phyloP scores from a whole-genome alignment of 495 filamentous ascomycete genomes.

The Lophiostoma macrostomum region DNA sequence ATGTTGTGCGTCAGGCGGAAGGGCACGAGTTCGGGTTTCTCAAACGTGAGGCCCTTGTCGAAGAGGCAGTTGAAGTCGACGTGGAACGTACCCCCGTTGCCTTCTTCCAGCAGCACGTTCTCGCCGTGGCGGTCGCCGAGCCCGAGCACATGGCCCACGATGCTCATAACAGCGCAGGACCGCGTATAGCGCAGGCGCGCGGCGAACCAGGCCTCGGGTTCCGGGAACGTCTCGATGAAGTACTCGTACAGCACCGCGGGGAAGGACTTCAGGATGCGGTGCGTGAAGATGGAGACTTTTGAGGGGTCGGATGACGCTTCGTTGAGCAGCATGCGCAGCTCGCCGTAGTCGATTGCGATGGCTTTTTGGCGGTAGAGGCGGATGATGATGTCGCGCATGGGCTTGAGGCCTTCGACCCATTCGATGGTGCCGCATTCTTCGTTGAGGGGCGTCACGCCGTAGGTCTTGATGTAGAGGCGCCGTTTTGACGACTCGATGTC shows the following conservation, averaged over 20 bases:
- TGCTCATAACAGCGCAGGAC: slow-evolving; percentile 94
- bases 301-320: slow-evolving; percentile 53
- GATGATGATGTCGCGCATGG: slow-evolving; percentile 87
- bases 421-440: slow-evolving; percentile 98
- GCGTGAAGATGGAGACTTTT: slow-evolving; percentile 66
- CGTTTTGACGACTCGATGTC: slow-evolving; percentile 87
- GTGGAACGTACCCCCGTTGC: slow-evolving; percentile 89
- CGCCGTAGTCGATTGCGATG: slow-evolving; percentile 57
- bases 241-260: slow-evolving; percentile 84
- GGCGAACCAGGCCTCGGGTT: slow-evolving; percentile 85
- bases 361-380: slow-evolving; percentile 69
- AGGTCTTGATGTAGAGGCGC: slow-evolving; percentile 88
- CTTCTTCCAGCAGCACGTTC: slow-evolving; percentile 93
- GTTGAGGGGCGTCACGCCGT: slow-evolving; percentile 92
- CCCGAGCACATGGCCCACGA: slow-evolving; percentile 88
- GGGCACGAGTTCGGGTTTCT: slow-evolving; percentile 91
- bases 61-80: slow-evolving; percentile 99
- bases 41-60: slow-evolving; percentile 95
- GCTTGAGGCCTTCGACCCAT: slow-evolving; percentile 96
- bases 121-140: slow-evolving; percentile 97
- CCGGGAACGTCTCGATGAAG: slow-evolving; percentile 93
- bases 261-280: slow-evolving; percentile 51
- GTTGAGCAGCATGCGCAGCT: slow-evolving; percentile 56
- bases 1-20: slow-evolving; percentile 99
- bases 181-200: slow-evolving; percentile 89